phyloP scores from a whole-genome alignment of 768 basidiomycete genomes.

The Tylopilus sp. region DNA sequence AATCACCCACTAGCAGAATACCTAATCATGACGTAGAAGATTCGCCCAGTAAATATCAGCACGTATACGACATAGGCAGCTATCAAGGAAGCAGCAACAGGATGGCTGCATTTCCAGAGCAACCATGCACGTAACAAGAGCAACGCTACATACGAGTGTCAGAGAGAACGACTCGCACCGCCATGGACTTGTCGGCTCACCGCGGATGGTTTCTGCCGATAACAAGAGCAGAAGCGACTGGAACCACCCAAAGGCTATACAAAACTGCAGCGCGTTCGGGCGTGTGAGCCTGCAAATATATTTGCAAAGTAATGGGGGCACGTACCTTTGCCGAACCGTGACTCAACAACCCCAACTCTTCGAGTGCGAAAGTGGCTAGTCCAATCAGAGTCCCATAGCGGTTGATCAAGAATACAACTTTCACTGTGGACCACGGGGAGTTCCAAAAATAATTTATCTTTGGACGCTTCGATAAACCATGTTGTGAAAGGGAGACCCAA shows the following conservation, averaged over 20 bases:
- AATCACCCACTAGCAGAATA: neutral
- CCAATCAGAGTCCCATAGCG: conserved; percentile 15
- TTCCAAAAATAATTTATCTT: conserved; percentile 12
- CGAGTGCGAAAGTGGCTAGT: conserved; percentile 7
- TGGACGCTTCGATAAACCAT: neutral
- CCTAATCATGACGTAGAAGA: neutral
- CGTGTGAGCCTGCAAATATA: neutral
- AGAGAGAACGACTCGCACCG: neutral
- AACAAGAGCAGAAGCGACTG: neutral
- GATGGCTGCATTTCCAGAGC: conserved; percentile 14
- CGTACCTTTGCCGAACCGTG: conserved; percentile 10
- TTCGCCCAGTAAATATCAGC: neutral
- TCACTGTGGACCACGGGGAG: conserved; percentile 10
- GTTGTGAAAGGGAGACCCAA: too few species aligned
- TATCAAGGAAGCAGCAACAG: conserved; percentile 4
- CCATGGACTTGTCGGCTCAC: conserved; percentile 2
- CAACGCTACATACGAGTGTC: conserved; percentile 7
- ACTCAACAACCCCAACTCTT: conserved; percentile 14
- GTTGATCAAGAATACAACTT: conserved; percentile 17
- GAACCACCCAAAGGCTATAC: conserved; percentile 1
- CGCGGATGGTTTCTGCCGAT: conserved; percentile 13
- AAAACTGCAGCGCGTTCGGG: conserved; percentile 8
- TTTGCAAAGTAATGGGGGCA: neutral
- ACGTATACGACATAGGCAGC: conserved; percentile 11
- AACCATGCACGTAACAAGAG: conserved; percentile 20